Base-by-base conservation (phyloP, 352 stramenopile species). In the Poterioochromonas sp. region DNA sequence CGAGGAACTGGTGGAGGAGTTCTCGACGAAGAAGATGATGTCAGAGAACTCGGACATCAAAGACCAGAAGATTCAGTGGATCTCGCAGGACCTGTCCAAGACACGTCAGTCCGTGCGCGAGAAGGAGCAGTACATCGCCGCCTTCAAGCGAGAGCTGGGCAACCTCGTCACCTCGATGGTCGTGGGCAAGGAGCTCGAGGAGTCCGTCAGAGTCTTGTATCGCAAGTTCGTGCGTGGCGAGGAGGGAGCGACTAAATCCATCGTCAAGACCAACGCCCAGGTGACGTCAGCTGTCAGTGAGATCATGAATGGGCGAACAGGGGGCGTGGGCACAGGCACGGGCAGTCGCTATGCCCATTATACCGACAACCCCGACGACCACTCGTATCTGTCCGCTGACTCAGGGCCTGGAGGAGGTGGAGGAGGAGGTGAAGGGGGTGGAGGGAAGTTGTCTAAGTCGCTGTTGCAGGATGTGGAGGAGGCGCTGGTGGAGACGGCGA, bases 1-100 rank as follows among this genome's bases (percentile, higher is more conserved):
- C 51, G 83, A 84, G 37, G 84, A 88, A 69, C 64, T 88, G n/a
- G 84, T 86, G 22, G 53, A 68, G 20, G 82, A 85, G 73, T 85
- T 83, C 51, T n/a, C 80, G 1, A 54, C 8, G 8, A 74, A 74
- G 65, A 74, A 74, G 40, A 37, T 15, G 2, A n/a, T 26, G 35
- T 35, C 65, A 35, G 41, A 58, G n/a, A 39, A 63, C 11, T 43
- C 83, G 41, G 74, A 54, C 37, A 47, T 54, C 12, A 83, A 84
- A 70, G 79, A 85, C 29, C 63, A 83, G 70, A 84, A 83, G 47
- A 77, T 85, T 12, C 35, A 76, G 20, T 73, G 77, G 26, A 53
- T 83, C 11, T 39, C 71, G 20, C 79, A 85, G 58, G 81, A 85
- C 43, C 51, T 82, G 20, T 62, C 40, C 40, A 71, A 47, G 29